Evolutionary conservation across 2,329 filamentous ascomycete genomes (phyloP).

Genomic region (Colletotrichum viniferum): DNA sequence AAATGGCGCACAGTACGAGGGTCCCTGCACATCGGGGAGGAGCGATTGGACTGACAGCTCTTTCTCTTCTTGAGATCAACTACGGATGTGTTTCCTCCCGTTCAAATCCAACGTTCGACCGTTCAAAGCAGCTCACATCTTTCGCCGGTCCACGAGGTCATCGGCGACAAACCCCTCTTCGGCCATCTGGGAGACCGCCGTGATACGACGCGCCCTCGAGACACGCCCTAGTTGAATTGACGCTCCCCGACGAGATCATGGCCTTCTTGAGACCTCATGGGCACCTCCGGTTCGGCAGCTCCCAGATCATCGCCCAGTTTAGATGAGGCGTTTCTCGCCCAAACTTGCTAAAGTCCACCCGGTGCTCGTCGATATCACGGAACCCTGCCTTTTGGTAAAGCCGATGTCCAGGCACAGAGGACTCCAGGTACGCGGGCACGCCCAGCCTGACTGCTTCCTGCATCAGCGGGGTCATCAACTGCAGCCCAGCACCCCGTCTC

Average conservation of each 20-base stretch:
- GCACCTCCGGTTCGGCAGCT: constrained; percentile 6
- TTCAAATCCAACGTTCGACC: neutral
- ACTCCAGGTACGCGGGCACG: constrained; percentile 40
- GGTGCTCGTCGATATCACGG: constrained; percentile 27
- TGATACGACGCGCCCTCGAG: neutral
- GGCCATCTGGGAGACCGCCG: neutral
- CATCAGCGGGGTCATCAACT: constrained; percentile 38
- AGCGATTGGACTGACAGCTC: neutral
- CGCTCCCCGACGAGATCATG: neutral
- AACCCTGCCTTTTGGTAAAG: constrained; percentile 42
- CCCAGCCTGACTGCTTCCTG: constrained; percentile 39
- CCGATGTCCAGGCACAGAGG: constrained; percentile 32
- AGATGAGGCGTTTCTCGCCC: neutral
- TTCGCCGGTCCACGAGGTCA: neutral
- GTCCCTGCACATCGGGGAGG: neutral
- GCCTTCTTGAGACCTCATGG: neutral
- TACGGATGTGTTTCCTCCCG: neutral
- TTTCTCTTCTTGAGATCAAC: neutral
- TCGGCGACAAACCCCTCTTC: neutral
- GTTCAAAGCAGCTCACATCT: neutral
- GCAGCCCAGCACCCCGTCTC: constrained; percentile 35
- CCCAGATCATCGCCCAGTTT: constrained; percentile 23
- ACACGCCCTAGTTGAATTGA: neutral
- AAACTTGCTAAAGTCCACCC: constrained; percentile 6
- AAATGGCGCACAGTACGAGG: neutral